These are phyloP conservation scores for Diaporthe citriasiana DNA, from an alignment of 2,329 filamentous ascomycete species.

Conservation along the genomic window DNA sequence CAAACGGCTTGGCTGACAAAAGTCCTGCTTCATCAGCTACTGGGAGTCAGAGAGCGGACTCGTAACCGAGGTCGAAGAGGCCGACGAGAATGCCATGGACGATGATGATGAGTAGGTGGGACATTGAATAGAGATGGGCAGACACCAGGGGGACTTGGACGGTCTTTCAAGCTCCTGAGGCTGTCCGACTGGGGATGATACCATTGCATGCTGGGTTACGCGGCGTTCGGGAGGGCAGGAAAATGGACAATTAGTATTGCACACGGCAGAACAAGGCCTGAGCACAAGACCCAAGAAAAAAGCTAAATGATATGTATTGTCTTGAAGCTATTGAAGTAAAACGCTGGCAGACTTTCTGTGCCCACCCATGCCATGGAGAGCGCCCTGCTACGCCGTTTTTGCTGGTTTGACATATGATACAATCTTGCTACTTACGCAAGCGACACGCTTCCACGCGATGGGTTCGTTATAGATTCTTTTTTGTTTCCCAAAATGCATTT, in stretches of 20 bases:
- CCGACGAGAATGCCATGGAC: constrained; percentile 50
- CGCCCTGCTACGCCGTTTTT: constrained; percentile 6
- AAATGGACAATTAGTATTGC: constrained; percentile 11
- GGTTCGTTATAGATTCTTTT: constrained; percentile 13
- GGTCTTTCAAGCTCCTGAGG: not conserved
- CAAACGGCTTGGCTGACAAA: constrained; percentile 43
- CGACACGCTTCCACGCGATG: constrained; percentile 1
- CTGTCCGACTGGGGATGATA: constrained; percentile 31
- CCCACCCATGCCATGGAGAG: not conserved
- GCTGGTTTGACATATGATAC: constrained; percentile 45
- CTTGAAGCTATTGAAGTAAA: not conserved
- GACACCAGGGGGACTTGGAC: not conserved
- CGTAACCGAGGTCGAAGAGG: constrained; percentile 68
- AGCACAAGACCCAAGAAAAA: constrained; percentile 1
- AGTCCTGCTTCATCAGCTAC: constrained; percentile 58
- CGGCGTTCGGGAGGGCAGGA: constrained; percentile 37
- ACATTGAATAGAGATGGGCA: not conserved
- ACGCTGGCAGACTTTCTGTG: not conserved
- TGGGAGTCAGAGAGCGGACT: constrained; percentile 72
- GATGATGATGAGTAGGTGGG: constrained; percentile 46
- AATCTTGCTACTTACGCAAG: constrained; percentile 38
- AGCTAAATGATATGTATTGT: constrained; percentile 31
- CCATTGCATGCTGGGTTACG: constrained; percentile 37
- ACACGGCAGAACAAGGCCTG: constrained; percentile 1
- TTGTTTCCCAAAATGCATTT: constrained; percentile 4